phyloP scores from a whole-genome alignment of 805 yeast genomes.

The Ogataea methanolica region DNA sequence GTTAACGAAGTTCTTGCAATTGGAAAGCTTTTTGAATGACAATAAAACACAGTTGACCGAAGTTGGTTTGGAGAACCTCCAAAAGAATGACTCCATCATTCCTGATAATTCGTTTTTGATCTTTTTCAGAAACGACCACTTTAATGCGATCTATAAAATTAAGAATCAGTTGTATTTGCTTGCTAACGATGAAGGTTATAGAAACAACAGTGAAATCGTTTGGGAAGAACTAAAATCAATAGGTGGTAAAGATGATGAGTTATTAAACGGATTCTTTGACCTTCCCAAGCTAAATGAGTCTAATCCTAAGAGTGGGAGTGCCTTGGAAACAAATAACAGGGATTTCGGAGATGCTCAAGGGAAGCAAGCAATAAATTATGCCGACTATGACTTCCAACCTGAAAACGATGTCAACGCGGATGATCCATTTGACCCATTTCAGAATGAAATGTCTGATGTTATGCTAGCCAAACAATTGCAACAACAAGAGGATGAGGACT shows the following conservation, averaged over 20 bases:
- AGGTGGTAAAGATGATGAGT: slow-evolving; percentile 65
- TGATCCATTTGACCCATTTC: slow-evolving; percentile 3
- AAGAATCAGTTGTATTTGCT: slow-evolving; percentile 51
- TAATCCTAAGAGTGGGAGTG: not conserved
- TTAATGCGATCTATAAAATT: slow-evolving; percentile 60
- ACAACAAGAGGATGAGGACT: slow-evolving; percentile 28
- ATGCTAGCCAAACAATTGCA: slow-evolving; percentile 29
- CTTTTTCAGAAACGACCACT: slow-evolving; percentile 88
- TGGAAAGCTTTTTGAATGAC: slow-evolving; percentile 43
- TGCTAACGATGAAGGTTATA: slow-evolving; percentile 71
- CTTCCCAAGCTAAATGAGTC: slow-evolving; percentile 26
- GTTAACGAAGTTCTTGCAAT: slow-evolving; percentile 6
- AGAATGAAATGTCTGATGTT: slow-evolving; percentile 14
- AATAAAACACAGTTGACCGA: slow-evolving; percentile 75
- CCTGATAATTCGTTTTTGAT: slow-evolving; percentile 55
- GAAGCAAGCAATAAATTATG: slow-evolving; percentile 4
- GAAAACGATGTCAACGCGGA: slow-evolving; percentile 3
- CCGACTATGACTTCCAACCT: slow-evolving; percentile 17
- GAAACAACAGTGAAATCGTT: slow-evolving; percentile 44
- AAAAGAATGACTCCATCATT: slow-evolving; percentile 30
- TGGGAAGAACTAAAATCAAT: slow-evolving; percentile 78
- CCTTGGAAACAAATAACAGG: not conserved
- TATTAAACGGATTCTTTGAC: slow-evolving; percentile 61
- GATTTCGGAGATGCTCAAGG: not conserved
- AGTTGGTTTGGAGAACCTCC: slow-evolving; percentile 52